Evolutionary conservation across 2,329 filamentous ascomycete species (phyloP), one percentile per base, ranked within the genome.

Genomic region (Fusarium domesticum): DNA sequence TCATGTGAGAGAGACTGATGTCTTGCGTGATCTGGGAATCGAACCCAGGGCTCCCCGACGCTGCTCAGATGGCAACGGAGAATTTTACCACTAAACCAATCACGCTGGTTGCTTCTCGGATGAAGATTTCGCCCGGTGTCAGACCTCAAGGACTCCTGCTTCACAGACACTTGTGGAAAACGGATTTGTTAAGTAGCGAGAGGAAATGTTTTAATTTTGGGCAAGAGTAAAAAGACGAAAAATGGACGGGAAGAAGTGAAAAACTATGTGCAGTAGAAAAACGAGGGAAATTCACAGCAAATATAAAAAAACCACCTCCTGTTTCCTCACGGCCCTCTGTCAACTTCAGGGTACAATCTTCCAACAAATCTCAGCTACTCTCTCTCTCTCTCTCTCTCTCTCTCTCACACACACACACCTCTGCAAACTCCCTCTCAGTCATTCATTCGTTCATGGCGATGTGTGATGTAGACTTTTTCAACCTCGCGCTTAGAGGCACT

Each of bases 401-500:
- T n/a, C n/a, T n/a, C n/a, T n/a, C n/a, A n/a, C n/a, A n/a, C n/a
- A n/a, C n/a, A n/a, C n/a, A n/a, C n/a, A n/a, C n/a, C n/a, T n/a
- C n/a, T n/a, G n/a, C n/a, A 28, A 28, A 28, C 23, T 28, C 23
- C 23, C 23, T 33, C 30, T 37, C 34, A 18, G 35, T 23, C 11
- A 42, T 18, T 31, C 18, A n/a, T n/a, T n/a, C n/a, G n/a, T n/a
- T 17, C 36, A 18, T 18, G 48, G 32, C 31, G 23, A 30, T 35
- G 32, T 15, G 36, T 30, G 32, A 38, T 34, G 6, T 20, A 23
- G 28, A 35, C 37, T 18, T 15, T 31, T 6, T 12, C 17, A 28
- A 17, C 10, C 37, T 17, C 28, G 3, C n/a, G 14, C 45, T 59
- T 61, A 72, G 45, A 69, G 44, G 53, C 70, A 73, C 54, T 74